A percentile compares a stretch with the other conserved stretches of the same genome.
Conservation (phyloP, 140 eudicot genomes). For the Ambrosia hybrid region DNA sequence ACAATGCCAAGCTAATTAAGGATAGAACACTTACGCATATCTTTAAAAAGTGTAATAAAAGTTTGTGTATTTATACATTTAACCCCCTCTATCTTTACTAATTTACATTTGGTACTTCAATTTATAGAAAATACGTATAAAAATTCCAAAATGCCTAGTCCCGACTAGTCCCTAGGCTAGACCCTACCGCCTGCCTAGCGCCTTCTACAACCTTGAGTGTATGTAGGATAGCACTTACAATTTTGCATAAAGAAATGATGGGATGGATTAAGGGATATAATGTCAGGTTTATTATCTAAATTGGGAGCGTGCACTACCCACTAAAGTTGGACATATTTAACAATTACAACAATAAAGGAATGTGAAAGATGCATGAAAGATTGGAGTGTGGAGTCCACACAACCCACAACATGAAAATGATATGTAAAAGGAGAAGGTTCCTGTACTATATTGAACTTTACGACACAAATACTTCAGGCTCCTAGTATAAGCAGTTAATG, state of each 20-base stretch:
- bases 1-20: neutral
- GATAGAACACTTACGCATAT: too few relatives aligned
- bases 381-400: constrained; percentile 14
- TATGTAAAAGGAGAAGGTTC: constrained; percentile 10
- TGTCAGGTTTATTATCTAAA: constrained; percentile 12
- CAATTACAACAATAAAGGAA: neutral
- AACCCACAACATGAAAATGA: constrained; percentile 13
- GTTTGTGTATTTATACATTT: too few relatives aligned
- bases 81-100: too few relatives aligned
- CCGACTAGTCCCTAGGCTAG: too few relatives aligned
- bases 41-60: too few relatives aligned
- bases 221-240: constrained; percentile 39
- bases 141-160: too few relatives aligned
- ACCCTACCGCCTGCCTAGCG: too few relatives aligned
- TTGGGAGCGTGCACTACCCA: constrained; percentile 43
- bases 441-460: neutral
- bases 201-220: too few relatives aligned
- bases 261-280: neutral
- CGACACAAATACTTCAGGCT: too few relatives aligned
- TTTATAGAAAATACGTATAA: too few relatives aligned
- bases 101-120: too few relatives aligned
- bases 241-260: constrained; percentile 12
- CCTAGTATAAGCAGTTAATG: too few relatives aligned
- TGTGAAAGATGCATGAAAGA: neutral
- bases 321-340: constrained; percentile 22